These are phyloP conservation scores for Ochetophila trinervis DNA, from an alignment of 306 rosid genomes.

Conservation along the genomic window DNA sequence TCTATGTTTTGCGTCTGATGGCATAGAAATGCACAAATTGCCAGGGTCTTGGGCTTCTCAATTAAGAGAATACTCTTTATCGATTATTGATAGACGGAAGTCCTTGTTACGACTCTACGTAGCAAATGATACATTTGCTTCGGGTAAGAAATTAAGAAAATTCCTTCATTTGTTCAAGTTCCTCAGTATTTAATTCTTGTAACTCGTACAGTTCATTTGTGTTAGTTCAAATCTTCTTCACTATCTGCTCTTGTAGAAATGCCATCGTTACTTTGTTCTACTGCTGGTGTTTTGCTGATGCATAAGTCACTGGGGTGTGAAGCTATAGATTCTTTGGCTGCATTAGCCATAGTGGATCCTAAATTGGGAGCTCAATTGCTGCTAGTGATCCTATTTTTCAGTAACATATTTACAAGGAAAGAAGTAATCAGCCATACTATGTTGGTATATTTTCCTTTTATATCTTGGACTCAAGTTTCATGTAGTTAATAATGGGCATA, in stretches of 20 bases:
- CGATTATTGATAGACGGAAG: constrained; percentile 61
- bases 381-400: constrained; percentile 71
- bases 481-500: constrained; percentile 11
- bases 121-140: constrained; percentile 56
- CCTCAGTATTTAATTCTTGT: constrained; percentile 20
- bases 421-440: constrained; percentile 48
- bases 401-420: constrained; percentile 64
- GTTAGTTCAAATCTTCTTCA: constrained; percentile 23
- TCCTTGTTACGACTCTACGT: constrained; percentile 47
- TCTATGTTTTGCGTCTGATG: constrained; percentile 42
- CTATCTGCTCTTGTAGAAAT: constrained; percentile 49
- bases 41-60: constrained; percentile 65
- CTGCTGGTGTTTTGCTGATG: constrained; percentile 63
- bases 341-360: constrained; percentile 76
- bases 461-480: constrained; percentile 11
- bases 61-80: constrained; percentile 53
- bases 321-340: constrained; percentile 64
- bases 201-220: constrained; percentile 10
- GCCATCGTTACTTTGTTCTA: constrained; percentile 61
- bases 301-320: constrained; percentile 56
- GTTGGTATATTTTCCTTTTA: constrained; percentile 56
- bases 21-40: constrained; percentile 34
- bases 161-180: constrained; percentile 5
- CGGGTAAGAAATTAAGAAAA: constrained; percentile 46
- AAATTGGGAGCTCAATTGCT: constrained; percentile 76